phyloP scores from a whole-genome alignment of 306 rosid species.

The Castanea sativa region DNA sequence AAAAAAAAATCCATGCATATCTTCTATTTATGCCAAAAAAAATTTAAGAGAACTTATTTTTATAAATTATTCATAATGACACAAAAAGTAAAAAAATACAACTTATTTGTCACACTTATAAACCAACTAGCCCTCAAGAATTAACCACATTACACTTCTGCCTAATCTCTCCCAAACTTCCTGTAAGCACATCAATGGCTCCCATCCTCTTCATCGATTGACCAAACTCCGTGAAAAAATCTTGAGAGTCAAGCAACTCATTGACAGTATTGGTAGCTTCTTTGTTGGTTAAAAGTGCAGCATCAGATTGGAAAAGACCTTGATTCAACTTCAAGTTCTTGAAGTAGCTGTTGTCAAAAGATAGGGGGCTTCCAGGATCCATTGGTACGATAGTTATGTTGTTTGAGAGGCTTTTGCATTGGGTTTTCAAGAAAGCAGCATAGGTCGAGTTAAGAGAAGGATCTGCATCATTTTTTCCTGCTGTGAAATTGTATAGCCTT shows the following conservation, averaged over 20 bases:
- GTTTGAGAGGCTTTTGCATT: conserved; percentile 28
- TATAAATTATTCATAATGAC: background rate
- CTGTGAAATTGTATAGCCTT: conserved; percentile 55
- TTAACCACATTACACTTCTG: conserved; percentile 53
- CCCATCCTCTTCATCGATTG: conserved; percentile 65
- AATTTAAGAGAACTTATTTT: too few relatives aligned
- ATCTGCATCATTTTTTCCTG: conserved; percentile 56
- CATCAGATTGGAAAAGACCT: conserved; percentile 65
- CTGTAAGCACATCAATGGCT: conserved; percentile 40
- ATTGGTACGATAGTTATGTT: conserved; percentile 30
- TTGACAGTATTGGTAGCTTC: conserved; percentile 6
- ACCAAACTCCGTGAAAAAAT: conserved; percentile 42
- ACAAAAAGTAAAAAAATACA: background rate
- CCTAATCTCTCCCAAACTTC: conserved; percentile 50
- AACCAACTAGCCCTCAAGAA: conserved; percentile 3
- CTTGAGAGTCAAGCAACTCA: conserved; percentile 14
- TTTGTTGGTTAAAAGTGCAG: conserved; percentile 38
- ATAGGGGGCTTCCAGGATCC: conserved; percentile 37
- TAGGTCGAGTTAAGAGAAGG: conserved; percentile 42
- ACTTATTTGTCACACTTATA: too few relatives aligned
- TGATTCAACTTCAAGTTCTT: conserved; percentile 27
- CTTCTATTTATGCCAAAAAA: too few relatives aligned
- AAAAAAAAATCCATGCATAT: too few relatives aligned
- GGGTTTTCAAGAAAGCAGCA: conserved; percentile 22
- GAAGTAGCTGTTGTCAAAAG: conserved; percentile 46